Percentiles rank a stretch among this genome's conserved stretches.
phyloP scores from a whole-genome alignment of 129 eudicot species.

The Ambrosia artemisiifolia region DNA sequence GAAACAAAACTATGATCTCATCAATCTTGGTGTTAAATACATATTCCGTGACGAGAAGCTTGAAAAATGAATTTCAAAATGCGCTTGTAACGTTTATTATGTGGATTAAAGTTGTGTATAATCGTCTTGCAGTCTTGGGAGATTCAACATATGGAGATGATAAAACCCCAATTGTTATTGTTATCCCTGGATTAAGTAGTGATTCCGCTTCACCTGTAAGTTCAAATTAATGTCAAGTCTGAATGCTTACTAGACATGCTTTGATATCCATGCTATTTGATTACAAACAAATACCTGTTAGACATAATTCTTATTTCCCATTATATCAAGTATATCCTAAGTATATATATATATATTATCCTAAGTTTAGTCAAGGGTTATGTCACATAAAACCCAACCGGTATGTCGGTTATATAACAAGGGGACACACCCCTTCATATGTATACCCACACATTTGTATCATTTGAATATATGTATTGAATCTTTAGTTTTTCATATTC shows the following conservation, averaged over 20 bases:
- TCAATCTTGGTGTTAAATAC: constrained; percentile 3
- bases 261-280: background rate
- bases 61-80: background rate
- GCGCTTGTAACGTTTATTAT: background rate
- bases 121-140: constrained; percentile 46
- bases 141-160: constrained; percentile 43
- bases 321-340: too few species aligned
- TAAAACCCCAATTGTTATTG: constrained; percentile 61
- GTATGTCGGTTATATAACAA: too few species aligned
- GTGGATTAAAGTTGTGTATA: constrained; percentile 1
- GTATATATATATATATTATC: too few species aligned
- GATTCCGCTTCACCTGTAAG: constrained; percentile 92
- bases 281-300: too few species aligned
- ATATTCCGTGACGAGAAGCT: constrained; percentile 11
- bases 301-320: too few species aligned
- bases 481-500: too few species aligned
- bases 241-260: background rate
- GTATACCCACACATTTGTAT: too few species aligned
- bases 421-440: too few species aligned
- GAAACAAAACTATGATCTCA: background rate
- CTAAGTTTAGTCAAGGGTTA: too few species aligned
- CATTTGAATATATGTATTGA: too few species aligned
- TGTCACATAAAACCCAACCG: too few species aligned
- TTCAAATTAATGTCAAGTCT: constrained; percentile 2
- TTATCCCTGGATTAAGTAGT: constrained; percentile 90